Base-by-base conservation (phyloP, 2,329 filamentous ascomycete species). In the Bipolaris gigantea region DNA sequence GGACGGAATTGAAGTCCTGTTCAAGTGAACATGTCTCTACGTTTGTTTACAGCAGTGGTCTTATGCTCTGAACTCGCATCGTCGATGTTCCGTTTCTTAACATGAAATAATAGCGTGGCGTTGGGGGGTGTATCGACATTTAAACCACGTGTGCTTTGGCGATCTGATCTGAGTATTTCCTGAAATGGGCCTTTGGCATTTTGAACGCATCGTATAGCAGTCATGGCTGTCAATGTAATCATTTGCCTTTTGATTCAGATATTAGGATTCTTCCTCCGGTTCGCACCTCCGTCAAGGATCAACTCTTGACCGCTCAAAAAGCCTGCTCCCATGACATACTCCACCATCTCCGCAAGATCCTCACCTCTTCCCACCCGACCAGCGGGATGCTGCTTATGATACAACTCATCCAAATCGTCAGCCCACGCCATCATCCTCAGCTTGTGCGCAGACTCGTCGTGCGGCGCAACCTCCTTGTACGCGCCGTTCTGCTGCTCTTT, bases 311-410 rank as follows among this genome's bases (percentile, higher is more conserved):
- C 76, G 35, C 71, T 77, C 48, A 76, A 72, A 27, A 75, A 76
- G 10, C 73, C 73, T 13, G 63, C 71, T n/a, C 70, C 74, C 23
- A 69, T 70, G 11, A 77, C 61, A 64, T 76, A 79, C 60, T 74
- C 67, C 18, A 79, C 73, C 35, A 76, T 74, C 51, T 66, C 67
- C 10, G 70, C 60, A n/a, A 78, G 63, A 60, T 82, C 80, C 47
- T 81, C 79, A 8, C 79, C 78, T 50, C 73, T 76, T 1, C 80
- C 80, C 10, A 81, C 80, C 35, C 79, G 64, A 4, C 80, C 79
- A 9, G 75, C 77, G 21, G 78, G 67, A 65, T 82, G 79, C 76
- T 80, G 81, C 56, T 65, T 57, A 49, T 79, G 77, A 58, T 82
- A 79, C 50, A 75, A 70, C 52, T 76, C 69, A 1, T 67, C 73